Conservation (phyloP, 2,329 filamentous ascomycete genomes). For the Cytospora chrysosperma region DNA sequence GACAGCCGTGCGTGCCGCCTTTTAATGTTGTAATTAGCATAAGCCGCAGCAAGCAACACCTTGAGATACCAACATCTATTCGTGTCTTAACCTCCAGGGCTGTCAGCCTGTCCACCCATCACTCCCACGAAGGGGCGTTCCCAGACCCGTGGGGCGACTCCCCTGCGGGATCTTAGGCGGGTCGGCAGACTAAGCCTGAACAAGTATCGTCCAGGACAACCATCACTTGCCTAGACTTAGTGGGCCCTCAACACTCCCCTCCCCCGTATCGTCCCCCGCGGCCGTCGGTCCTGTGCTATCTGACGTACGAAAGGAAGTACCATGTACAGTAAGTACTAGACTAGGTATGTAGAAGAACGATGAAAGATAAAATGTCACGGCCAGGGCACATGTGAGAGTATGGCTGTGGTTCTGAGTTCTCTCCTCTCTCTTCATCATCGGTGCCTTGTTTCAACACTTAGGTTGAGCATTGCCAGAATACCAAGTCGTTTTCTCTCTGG, state of each 20-base stretch:
- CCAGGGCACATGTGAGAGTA: constrained; percentile 6
- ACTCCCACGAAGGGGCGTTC: neutral
- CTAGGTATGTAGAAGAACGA: no score
- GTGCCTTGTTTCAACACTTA: neutral
- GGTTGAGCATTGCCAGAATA: neutral
- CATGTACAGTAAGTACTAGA: no score
- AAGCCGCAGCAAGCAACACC: neutral
- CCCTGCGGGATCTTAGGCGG: neutral
- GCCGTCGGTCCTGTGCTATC: constrained; percentile 6
- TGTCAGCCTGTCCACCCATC: neutral
- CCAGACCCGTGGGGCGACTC: constrained; percentile 12
- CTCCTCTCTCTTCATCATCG: neutral
- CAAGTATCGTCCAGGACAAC: neutral
- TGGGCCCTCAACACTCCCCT: no score
- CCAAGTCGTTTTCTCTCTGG: neutral
- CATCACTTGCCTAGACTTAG: neutral
- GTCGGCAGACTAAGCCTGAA: constrained; percentile 17
- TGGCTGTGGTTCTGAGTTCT: neutral
- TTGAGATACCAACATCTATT: neutral
- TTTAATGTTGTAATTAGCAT: neutral
- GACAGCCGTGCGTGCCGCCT: neutral
- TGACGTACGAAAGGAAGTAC: constrained; percentile 14
- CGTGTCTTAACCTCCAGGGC: no score
- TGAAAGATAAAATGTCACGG: constrained; percentile 14
- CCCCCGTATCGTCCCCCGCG: constrained; percentile 19